Base-by-base conservation (phyloP, 2,329 filamentous ascomycete genomes). In the Fusarium tupiense region DNA sequence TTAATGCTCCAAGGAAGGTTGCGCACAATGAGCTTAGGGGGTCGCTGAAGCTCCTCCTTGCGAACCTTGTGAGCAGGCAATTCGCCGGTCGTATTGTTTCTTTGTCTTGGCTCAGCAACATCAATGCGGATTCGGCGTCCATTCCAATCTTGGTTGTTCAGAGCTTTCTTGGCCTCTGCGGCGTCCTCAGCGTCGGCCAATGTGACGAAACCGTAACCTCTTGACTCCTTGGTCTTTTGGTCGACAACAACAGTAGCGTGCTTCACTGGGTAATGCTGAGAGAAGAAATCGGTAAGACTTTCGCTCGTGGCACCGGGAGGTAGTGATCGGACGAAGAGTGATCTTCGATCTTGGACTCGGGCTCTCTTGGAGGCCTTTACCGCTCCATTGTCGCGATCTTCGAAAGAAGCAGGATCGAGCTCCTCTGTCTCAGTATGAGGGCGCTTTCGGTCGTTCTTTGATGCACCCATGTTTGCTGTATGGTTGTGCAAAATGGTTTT, bases 1-100 rank as follows among this genome's bases (percentile, higher is more conserved):
- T 97, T 98, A 81, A 99, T 92, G 76, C 92, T 98, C 96, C 96
- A 99, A 2, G 96, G 96, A 79, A 99, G 82, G 82, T 99, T 99
- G 79, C 96, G 91, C 56, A 99, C 91, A 81, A 99, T 96, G 74
- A 96, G 84, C 81, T 94, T 95, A 1, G 93, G 91, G 1, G 91
- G 88, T 78, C 90, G 89, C 69, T 88, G 88, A 76, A 90, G 85
- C 49, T 81, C 80, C 71, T 92, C 88, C 74, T 92, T 90, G 77
- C 89, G 86, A 41, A 88, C 85, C 78, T 89, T 87, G 68, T 86
- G 84, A 35, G 85, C 82, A 20, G 83, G 81, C 9, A 78, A 77
- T 26, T 82, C 82, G 16, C 81, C 82, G 56, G 88, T 88, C 40
- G 86, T 83, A 35, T 84, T 85, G 49, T 89, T 87, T 77, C 96